These are phyloP conservation scores for Chlamydomonas eustigma DNA, from an alignment of 139 green algal genomes.

Conservation along the genomic window DNA sequence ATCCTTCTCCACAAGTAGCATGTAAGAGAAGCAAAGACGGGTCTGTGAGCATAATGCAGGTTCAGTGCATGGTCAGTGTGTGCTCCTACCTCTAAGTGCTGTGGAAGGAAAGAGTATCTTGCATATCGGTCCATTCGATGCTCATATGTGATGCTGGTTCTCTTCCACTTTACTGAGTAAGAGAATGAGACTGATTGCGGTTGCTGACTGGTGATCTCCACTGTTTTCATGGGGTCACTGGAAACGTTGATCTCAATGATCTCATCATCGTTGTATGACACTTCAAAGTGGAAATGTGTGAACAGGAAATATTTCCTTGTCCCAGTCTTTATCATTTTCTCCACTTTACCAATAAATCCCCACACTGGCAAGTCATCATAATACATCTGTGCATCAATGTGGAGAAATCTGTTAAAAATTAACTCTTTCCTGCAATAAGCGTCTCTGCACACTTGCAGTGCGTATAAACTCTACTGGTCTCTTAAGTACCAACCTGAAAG, in stretches of 20 bases:
- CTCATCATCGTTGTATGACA: slow-evolving; percentile 78
- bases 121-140: slow-evolving; percentile 88
- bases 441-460: slow-evolving; percentile 96
- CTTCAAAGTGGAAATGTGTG: slow-evolving; percentile 95
- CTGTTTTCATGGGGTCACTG: slow-evolving; percentile 60
- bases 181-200: slow-evolving; percentile 59
- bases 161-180: slow-evolving; percentile 84
- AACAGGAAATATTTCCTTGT: slow-evolving; percentile 68
- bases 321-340: slow-evolving; percentile 47
- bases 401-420: no score
- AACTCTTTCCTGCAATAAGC: no score
- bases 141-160: slow-evolving; percentile 61
- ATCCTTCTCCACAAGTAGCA: no score
- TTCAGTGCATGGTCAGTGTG: no score
- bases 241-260: slow-evolving; percentile 89
- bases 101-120: slow-evolving; percentile 83
- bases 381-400: slow-evolving; percentile 90
- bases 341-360: slow-evolving; percentile 89
- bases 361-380: slow-evolving; percentile 95
- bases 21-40: no score
- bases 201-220: slow-evolving; percentile 70
- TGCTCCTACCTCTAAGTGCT: slow-evolving; percentile 82
- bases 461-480: slow-evolving; percentile 83
- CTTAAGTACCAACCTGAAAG: slow-evolving; percentile 73
- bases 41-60: no score